Evolutionary conservation across 2,329 filamentous ascomycete species (phyloP), one percentile per base, ranked within the genome.

Genomic region (Colletotrichum sp.): DNA sequence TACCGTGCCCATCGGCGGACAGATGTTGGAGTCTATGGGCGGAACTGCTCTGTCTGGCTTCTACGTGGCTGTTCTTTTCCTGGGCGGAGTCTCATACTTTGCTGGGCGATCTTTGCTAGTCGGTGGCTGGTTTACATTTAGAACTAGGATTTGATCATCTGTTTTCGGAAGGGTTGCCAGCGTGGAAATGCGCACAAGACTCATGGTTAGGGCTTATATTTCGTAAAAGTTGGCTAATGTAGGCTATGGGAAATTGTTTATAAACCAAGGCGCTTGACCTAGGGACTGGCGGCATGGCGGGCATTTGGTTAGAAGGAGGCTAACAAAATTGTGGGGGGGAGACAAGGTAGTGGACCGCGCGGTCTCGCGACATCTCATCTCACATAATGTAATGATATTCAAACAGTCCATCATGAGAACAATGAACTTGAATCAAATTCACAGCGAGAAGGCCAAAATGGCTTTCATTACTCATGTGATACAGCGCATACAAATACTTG

Each of bases 1-100:
- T 5, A 85, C 86, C 0, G 84, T 88, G 0, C 88, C 88, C 0
- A 80, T 87, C 4, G 86, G 86, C 14, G 87, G 87, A 5, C 81
- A 86, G 67, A 81, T 89, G 79, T 80, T 89, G 4, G 83, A 89
- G 63, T 82, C 82, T 1, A 85, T 87, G 56, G 87, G 87, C 0
- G 84, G 87, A 2, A 81, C 83, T 71, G 82, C 84, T 2, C 80
- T 89, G 18, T 85, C 88, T 16, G 86, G 86, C 1, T 86, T 89
- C 28, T 87, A 87, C 76, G 83, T 86, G 9, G 86, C 82, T 0
- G 78, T 89, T 6, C 76, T 88, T 6, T 78, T 85, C 9, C 65
- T 85, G 8, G 85, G 84, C 4, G 83, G 80, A 13, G 76, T 79
- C n/a, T 83, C 80, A 18, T 81, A 80, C 30, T 78, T 83, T 71